A percentile compares a stretch with the other conserved stretches of the same genome.
Conservation (phyloP, 495 filamentous ascomycete genomes). For the Sabuloglossum arenarium region DNA sequence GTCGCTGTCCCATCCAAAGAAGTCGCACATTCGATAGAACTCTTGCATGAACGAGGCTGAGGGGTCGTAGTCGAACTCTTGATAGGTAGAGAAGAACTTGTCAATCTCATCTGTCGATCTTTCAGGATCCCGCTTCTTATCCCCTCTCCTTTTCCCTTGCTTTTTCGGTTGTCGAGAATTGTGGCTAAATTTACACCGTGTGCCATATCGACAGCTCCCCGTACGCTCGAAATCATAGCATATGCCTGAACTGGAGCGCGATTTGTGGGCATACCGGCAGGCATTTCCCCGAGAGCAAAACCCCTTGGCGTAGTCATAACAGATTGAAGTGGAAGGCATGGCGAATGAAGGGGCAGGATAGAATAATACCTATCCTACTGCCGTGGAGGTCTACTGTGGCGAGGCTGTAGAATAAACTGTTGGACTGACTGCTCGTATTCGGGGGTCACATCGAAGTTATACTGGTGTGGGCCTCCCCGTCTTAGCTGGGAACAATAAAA, state of each 20-base stretch:
- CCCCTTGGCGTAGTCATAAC: neutral
- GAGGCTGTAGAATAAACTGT: too few species aligned
- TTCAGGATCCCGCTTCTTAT: neutral
- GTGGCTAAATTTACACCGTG: neutral
- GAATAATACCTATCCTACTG: too few species aligned
- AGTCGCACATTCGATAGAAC: slow-evolving; percentile 1
- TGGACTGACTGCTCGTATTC: too few species aligned
- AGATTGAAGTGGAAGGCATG: neutral
- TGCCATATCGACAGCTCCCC: neutral
- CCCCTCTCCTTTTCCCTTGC: neutral
- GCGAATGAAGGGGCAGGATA: too few species aligned
- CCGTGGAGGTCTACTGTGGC: too few species aligned
- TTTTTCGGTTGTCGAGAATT: neutral
- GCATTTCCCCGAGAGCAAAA: neutral
- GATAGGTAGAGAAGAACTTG: neutral
- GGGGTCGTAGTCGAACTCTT: neutral
- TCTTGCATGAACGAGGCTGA: neutral
- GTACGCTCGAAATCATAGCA: neutral
- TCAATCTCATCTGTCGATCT: neutral
- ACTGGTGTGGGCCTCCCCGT: too few species aligned
- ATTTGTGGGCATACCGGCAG: neutral
- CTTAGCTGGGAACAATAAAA: too few species aligned
- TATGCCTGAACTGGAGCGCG: neutral
- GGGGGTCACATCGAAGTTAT: too few species aligned
- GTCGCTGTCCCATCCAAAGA: neutral